Conservation (phyloP, 768 basidiomycete species). For the Plicaturopsis crispa region DNA sequence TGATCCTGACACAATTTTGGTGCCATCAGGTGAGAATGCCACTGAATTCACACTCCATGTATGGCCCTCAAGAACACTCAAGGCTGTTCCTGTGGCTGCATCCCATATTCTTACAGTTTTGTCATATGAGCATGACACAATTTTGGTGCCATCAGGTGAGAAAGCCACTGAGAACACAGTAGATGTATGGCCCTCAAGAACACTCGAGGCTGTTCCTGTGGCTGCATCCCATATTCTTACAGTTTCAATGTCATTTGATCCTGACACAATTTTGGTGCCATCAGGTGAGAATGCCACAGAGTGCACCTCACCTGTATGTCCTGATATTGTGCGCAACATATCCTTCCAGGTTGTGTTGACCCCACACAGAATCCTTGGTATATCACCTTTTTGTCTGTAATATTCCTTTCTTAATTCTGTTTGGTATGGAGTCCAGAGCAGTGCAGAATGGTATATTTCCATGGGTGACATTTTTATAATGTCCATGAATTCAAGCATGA, state of each 20-base stretch:
- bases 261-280: not conserved
- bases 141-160: not conserved
- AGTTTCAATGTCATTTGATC: not conserved
- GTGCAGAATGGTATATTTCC: not conserved
- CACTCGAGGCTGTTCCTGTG: not conserved
- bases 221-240: not conserved
- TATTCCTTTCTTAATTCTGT: no score
- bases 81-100: not conserved
- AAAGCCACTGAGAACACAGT: not conserved
- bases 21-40: not conserved
- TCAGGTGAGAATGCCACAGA: not conserved
- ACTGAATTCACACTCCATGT: not conserved
- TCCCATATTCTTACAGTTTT: not conserved
- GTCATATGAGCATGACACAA: not conserved
- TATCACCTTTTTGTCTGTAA: no score
- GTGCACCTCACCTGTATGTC: not conserved
- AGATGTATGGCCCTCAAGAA: not conserved
- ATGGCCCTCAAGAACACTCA: not conserved
- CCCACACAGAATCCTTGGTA: not conserved
- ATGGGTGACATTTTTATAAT: not conserved
- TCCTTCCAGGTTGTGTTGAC: not conserved
- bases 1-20: not conserved
- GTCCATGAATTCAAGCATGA: no score
- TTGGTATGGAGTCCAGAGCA: no score
- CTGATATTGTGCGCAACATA: not conserved